Conservation (phyloP, 352 stramenopile genomes). For the Globisporangium yorkense region DNA sequence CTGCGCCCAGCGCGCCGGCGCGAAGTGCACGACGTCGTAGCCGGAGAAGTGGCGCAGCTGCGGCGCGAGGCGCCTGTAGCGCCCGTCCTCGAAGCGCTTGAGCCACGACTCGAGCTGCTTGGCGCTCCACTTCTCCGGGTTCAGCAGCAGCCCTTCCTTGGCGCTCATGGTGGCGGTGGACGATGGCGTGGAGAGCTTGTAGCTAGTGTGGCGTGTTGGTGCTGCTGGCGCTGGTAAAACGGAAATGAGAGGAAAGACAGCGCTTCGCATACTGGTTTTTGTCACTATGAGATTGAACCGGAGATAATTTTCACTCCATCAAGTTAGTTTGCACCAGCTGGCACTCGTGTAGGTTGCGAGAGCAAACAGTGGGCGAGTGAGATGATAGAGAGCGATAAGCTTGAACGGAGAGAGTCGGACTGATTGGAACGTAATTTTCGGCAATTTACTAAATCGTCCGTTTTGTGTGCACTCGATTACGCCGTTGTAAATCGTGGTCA, state of each 20-base stretch:
- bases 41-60: conserved; percentile 59
- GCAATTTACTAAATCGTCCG: too few relatives aligned
- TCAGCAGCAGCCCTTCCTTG: conserved; percentile 79
- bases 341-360: neutral
- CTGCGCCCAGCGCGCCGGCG: conserved; percentile 43
- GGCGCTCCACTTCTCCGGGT: conserved; percentile 74
- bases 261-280: neutral
- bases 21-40: conserved; percentile 65
- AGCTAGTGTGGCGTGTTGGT: conserved; percentile 17
- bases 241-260: neutral
- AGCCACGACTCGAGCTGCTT: conserved; percentile 80
- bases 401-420: neutral
- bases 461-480: too few relatives aligned
- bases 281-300: neutral
- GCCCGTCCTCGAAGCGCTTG: conserved; percentile 61
- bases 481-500: too few relatives aligned
- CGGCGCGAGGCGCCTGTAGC: conserved; percentile 46
- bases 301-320: neutral
- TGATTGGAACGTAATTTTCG: neutral
- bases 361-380: too few relatives aligned
- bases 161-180: conserved; percentile 60
- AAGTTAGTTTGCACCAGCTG: neutral
- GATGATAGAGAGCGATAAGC: neutral
- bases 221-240: neutral
- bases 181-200: conserved; percentile 35